These are phyloP conservation scores for Irpex lacteus DNA, from an alignment of 1,284 basidiomycete species.

Conservation along the genomic window DNA sequence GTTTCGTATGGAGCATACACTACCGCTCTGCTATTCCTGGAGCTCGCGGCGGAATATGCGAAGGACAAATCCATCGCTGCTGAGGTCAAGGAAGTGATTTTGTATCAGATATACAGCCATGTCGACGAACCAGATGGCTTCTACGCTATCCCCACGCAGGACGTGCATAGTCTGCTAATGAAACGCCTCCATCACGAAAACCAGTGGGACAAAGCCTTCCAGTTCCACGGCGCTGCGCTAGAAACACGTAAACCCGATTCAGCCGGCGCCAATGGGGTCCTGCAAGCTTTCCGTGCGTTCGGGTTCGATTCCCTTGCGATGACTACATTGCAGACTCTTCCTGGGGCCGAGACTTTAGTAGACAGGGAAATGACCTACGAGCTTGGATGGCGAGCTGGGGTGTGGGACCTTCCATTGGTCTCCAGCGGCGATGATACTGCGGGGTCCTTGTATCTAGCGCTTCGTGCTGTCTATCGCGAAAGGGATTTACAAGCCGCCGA, in stretches of 20 bases:
- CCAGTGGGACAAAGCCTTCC: conserved; percentile 89
- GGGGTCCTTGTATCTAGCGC: conserved; percentile 71
- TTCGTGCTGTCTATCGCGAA: conserved; percentile 77
- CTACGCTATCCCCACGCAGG: conserved; percentile 83
- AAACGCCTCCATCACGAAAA: conserved; percentile 89
- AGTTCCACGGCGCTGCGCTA: conserved; percentile 82
- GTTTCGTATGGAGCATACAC: conserved; percentile 82
- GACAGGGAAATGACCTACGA: conserved; percentile 62
- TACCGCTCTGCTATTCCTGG: conserved; percentile 87
- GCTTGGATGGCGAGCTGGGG: conserved; percentile 86
- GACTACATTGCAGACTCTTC: conserved; percentile 48
- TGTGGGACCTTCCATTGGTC: conserved; percentile 83
- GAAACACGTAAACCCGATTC: conserved; percentile 52
- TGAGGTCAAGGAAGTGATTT: conserved; percentile 50
- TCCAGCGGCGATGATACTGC: conserved; percentile 41
- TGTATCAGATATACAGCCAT: conserved; percentile 91
- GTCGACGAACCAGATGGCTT: conserved; percentile 98
- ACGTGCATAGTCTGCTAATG: conserved; percentile 77
- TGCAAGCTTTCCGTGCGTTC: conserved; percentile 80
- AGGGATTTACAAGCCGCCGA: conserved; percentile 53
- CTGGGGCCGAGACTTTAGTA: conserved; percentile 20
- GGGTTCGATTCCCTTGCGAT: conserved; percentile 86
- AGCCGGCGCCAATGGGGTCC: conserved; percentile 51
- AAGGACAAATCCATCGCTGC: conserved; percentile 24
- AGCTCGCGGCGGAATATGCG: conserved; percentile 66